Percentiles rank a stretch among this genome's conserved stretches.
Conservation (phyloP, 2,329 filamentous ascomycete genomes). For the Cadophora sp. region DNA sequence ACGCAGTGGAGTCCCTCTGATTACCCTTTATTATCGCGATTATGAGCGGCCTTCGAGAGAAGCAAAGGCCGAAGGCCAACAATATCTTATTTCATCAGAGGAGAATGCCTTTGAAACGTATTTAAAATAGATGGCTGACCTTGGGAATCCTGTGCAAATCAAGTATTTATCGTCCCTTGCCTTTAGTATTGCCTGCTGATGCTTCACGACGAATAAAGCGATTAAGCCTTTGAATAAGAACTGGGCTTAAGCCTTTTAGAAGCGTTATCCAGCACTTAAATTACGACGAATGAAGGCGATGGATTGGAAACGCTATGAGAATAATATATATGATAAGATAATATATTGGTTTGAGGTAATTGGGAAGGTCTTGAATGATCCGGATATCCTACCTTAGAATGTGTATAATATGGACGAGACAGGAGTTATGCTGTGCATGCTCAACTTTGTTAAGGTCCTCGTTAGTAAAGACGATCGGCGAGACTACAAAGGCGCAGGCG, state of each 20-base stretch:
- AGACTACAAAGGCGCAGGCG: constrained; percentile 39
- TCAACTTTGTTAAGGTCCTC: constrained; percentile 45
- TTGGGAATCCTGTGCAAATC: constrained; percentile 31
- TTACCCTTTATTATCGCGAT: constrained; percentile 30
- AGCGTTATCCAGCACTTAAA: constrained; percentile 36
- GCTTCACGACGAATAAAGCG: constrained; percentile 28
- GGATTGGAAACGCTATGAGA: constrained; percentile 30
- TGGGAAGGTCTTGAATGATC: constrained; percentile 33
- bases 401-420: constrained; percentile 37
- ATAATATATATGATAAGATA: constrained; percentile 40
- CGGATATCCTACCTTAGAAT: constrained; percentile 32
- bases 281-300: constrained; percentile 32
- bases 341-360: constrained; percentile 47
- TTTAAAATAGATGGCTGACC: constrained; percentile 26
- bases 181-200: constrained; percentile 28
- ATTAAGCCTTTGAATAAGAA: constrained; percentile 33
- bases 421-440: constrained; percentile 42
- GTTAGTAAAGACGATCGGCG: constrained; percentile 40
- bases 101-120: constrained; percentile 39
- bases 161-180: constrained; percentile 28
- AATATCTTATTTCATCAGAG: constrained; percentile 43
- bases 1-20: constrained; percentile 37
- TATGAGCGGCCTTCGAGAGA: constrained; percentile 41
- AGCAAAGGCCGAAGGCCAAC: constrained; percentile 42
- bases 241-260: constrained; percentile 33